These are phyloP conservation scores for Kuraishia ogatae DNA, from an alignment of 805 yeast genomes.

Conservation along the genomic window DNA sequence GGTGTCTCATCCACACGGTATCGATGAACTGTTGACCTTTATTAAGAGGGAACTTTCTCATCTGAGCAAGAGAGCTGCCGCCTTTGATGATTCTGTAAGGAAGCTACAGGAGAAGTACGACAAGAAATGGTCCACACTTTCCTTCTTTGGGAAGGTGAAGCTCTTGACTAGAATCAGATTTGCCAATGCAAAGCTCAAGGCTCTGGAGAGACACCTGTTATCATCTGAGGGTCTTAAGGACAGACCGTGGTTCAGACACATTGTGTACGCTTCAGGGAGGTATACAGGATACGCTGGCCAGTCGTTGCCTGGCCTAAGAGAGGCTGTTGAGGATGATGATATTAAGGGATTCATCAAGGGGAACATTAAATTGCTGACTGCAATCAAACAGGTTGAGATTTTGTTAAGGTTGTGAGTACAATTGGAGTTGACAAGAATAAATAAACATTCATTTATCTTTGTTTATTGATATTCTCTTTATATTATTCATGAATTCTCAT, in stretches of 20 bases:
- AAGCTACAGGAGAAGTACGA: conserved; percentile 14
- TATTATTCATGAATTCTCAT: too few species aligned
- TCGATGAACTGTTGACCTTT: neutral
- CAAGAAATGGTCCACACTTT: conserved; percentile 12
- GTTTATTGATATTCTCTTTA: too few species aligned
- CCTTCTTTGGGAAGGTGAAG: conserved; percentile 17
- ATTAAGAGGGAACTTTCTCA: conserved; percentile 4
- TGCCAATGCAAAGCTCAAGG: conserved; percentile 30
- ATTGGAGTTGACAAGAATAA: too few species aligned
- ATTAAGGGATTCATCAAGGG: conserved; percentile 21
- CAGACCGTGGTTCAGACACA: conserved; percentile 51
- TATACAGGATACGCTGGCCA: conserved; percentile 57
- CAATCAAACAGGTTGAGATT: neutral
- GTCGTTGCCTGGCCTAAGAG: conserved; percentile 44
- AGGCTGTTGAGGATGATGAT: conserved; percentile 43
- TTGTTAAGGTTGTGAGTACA: neutral
- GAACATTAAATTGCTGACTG: neutral
- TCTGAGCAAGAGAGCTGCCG: conserved; percentile 5
- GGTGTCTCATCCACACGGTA: neutral
- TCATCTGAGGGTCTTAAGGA: conserved; percentile 37
- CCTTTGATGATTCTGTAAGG: conserved; percentile 5
- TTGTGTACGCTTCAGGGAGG: conserved; percentile 48
- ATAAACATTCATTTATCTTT: too few species aligned
- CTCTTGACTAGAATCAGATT: conserved; percentile 14
- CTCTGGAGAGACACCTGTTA: conserved; percentile 37